These are phyloP conservation scores for Plantago coronopus DNA, from an alignment of 305 asterid species.

Conservation along the genomic window DNA sequence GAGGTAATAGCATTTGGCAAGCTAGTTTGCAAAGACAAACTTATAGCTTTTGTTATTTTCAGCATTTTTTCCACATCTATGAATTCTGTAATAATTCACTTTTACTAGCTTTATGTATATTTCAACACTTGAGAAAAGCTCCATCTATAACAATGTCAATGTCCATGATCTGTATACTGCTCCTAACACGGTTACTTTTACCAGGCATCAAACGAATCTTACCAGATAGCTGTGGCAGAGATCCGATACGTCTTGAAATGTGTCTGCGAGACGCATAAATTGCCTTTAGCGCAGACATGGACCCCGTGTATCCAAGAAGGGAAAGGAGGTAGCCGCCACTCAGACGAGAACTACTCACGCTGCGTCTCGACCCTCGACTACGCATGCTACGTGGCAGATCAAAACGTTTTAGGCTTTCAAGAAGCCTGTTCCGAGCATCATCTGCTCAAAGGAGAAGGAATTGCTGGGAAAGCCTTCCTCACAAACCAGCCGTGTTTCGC, in stretches of 20 bases:
- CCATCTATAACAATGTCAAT: background rate
- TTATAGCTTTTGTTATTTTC: background rate
- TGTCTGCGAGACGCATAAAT: constrained; percentile 51
- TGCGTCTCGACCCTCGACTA: constrained; percentile 68
- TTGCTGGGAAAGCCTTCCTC: constrained; percentile 63
- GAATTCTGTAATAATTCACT: no score
- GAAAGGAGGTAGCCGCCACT: constrained; percentile 62
- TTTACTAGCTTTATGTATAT: no score
- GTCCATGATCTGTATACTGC: constrained; percentile 14
- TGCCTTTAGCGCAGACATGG: constrained; percentile 87
- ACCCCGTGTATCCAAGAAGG: constrained; percentile 60
- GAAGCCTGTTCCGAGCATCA: constrained; percentile 72
- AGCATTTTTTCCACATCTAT: background rate
- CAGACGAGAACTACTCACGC: constrained; percentile 48
- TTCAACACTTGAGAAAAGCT: background rate
- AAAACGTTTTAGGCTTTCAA: constrained; percentile 50
- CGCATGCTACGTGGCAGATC: constrained; percentile 64
- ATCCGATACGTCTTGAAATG: constrained; percentile 49
- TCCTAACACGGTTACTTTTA: constrained; percentile 22
- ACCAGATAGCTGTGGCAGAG: constrained; percentile 57
- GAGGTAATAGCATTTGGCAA: constrained; percentile 36
- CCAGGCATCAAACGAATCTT: constrained; percentile 54
- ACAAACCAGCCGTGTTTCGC: constrained; percentile 69
- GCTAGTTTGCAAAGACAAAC: background rate
- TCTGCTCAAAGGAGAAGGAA: constrained; percentile 70